Evolutionary conservation across 2,329 filamentous ascomycete species (phyloP).

Genomic region (Penicillium sp.): DNA sequence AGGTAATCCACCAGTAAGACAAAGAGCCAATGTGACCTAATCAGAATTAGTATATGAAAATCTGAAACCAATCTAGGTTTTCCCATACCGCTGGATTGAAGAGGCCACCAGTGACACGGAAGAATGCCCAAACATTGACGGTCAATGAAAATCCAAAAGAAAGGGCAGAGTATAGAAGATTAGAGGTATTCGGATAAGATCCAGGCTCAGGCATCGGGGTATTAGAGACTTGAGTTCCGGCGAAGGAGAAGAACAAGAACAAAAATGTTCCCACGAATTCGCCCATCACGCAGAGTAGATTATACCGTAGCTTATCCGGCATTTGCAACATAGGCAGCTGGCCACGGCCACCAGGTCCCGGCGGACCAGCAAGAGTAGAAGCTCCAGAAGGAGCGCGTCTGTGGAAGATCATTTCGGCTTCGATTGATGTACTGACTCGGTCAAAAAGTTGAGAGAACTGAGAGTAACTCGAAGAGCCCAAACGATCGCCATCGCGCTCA

Average conservation of each 20-base stretch:
- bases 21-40: slow-evolving; percentile 62
- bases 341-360: slow-evolving; percentile 3
- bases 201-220: slow-evolving; percentile 38
- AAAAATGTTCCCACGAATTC: slow-evolving; percentile 59
- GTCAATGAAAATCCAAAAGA: slow-evolving; percentile 53
- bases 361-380: slow-evolving; percentile 13
- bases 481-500: neutral
- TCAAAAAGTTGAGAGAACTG: neutral
- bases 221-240: slow-evolving; percentile 52
- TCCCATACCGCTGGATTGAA: slow-evolving; percentile 55
- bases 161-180: slow-evolving; percentile 49
- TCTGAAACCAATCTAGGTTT: neutral
- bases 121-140: slow-evolving; percentile 61
- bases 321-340: slow-evolving; percentile 42
- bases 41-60: slow-evolving; percentile 2
- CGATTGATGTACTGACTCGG: neutral
- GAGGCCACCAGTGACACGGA: slow-evolving; percentile 55
- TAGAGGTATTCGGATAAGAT: slow-evolving; percentile 38
- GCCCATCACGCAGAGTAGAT: slow-evolving; percentile 52
- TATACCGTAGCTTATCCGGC: slow-evolving; percentile 44
- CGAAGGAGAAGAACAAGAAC: slow-evolving; percentile 55
- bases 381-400: slow-evolving; percentile 13
- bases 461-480: neutral
- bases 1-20: slow-evolving; percentile 62
- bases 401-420: slow-evolving; percentile 13